Evolutionary conservation across 371 early-diverging fungal genomes (phyloP), one percentile per base, ranked within the genome.

Genomic region (Mucor piriformis): DNA sequence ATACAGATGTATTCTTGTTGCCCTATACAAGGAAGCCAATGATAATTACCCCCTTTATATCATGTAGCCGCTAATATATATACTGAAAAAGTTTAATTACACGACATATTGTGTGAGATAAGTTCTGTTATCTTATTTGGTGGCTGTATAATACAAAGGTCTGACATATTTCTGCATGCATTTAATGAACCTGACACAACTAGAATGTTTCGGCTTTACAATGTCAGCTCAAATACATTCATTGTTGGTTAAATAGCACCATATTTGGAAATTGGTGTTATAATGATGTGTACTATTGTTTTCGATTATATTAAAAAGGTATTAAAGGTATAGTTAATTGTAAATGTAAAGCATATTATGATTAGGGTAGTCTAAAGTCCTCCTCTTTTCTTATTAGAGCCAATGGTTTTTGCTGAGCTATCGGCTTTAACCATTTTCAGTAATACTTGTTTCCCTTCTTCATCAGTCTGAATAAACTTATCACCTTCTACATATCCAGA

Each of bases 391-490:
- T 54, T 54, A 6, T 32, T 54, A 38, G 44, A 34, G 35, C 60
- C 23, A 33, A 43, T 55, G 6, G 56, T 11, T 27, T 53, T 62
- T 6, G 69, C 53, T 27, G 48, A 47, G 2, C 66, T 61, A 25
- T 67, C 59, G 2, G 75, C 78, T 44, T 67, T 77, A 24, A 66
- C 64, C 70, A 77, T 68, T 29, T 74, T 74, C 29, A 69, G 50
- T 3, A 56, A 38, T n/a, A 66, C 44, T 38, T 70, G 74, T 25
- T 72, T 72, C 3, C 75, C 75, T 52, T 74, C 71, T 50, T 70
- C 65, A 54, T 70, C 69, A 15, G 66, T 66, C 33, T 66, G 69
- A 2, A 74, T 63, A 57, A 64, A 78, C 16, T 63, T 66, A 23
- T 70, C 71, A 0, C 73, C 78, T 11, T 78, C 70, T 11, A 69